These are phyloP conservation scores for Albugo laibachii DNA, from an alignment of 352 stramenopile species.

Conservation along the genomic window DNA sequence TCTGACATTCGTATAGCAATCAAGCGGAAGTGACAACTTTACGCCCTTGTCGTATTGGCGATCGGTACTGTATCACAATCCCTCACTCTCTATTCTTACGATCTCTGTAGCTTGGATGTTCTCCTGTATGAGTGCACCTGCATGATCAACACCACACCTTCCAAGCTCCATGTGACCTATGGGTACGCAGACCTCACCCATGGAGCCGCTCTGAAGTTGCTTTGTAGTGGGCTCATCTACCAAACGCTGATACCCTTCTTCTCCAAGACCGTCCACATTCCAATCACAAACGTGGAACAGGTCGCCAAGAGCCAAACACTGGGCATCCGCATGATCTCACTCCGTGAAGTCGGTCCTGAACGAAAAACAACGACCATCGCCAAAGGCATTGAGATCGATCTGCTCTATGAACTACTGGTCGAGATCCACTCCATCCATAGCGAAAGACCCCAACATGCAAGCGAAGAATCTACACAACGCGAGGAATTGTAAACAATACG, in stretches of 20 bases:
- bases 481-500: too few species aligned
- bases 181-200: slow-evolving; percentile 15
- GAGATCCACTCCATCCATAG: slow-evolving; percentile 15
- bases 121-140: slow-evolving; percentile 63
- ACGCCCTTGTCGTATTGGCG: slow-evolving; percentile 11
- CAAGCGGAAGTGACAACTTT: slow-evolving; percentile 24
- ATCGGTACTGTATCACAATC: slow-evolving; percentile 10
- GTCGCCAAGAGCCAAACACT: slow-evolving; percentile 35
- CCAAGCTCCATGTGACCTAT: slow-evolving; percentile 54
- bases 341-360: slow-evolving; percentile 19
- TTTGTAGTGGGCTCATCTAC: slow-evolving; percentile 33
- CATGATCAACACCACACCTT: slow-evolving; percentile 46
- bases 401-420: slow-evolving; percentile 43
- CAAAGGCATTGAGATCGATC: slow-evolving; percentile 52
- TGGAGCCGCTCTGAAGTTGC: not conserved
- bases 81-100: not conserved
- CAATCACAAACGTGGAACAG: slow-evolving; percentile 31
- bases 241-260: slow-evolving; percentile 61
- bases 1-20: slow-evolving; percentile 11
- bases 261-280: slow-evolving; percentile 32
- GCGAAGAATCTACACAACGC: too few species aligned
- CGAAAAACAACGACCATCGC: slow-evolving; percentile 45
- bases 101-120: slow-evolving; percentile 25
- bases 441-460: not conserved
- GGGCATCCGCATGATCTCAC: slow-evolving; percentile 32